Evolutionary conservation across 1,284 basidiomycete species (phyloP).

Genomic region (Ceratorhiza oryzae-sativae): DNA sequence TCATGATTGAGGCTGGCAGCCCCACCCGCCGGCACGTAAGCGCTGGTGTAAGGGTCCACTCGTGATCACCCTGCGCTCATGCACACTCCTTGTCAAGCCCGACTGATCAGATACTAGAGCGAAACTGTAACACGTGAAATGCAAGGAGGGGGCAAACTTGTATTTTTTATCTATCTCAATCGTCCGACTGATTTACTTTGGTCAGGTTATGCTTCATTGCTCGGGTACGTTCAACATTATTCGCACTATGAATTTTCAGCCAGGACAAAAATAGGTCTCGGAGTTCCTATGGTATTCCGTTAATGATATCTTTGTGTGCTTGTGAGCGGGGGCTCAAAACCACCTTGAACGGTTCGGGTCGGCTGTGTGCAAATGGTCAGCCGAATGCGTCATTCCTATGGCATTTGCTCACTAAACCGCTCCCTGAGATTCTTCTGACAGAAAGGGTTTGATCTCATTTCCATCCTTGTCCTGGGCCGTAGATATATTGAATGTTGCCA

Average conservation of each 20-base stretch:
- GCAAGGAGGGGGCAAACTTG: no score
- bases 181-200: no score
- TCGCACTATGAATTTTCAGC: no score
- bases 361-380: not conserved
- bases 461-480: not conserved
- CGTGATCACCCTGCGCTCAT: not conserved
- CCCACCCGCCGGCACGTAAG: not conserved
- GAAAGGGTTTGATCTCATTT: not conserved
- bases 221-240: no score
- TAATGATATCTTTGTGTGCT: not conserved
- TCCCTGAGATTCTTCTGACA: not conserved
- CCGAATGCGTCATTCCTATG: no score
- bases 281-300: not conserved
- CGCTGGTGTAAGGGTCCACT: not conserved
- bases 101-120: no score
- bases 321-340: not conserved
- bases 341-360: not conserved
- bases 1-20: not conserved
- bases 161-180: no score
- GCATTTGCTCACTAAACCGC: not conserved
- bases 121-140: no score
- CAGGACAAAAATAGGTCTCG: not conserved
- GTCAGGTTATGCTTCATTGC: no score
- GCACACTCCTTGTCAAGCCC: no score
- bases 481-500: constrained; percentile 44